These are phyloP conservation scores for Gloeopeniophorella convolvens DNA, from an alignment of 768 basidiomycete genomes.

Conservation along the genomic window DNA sequence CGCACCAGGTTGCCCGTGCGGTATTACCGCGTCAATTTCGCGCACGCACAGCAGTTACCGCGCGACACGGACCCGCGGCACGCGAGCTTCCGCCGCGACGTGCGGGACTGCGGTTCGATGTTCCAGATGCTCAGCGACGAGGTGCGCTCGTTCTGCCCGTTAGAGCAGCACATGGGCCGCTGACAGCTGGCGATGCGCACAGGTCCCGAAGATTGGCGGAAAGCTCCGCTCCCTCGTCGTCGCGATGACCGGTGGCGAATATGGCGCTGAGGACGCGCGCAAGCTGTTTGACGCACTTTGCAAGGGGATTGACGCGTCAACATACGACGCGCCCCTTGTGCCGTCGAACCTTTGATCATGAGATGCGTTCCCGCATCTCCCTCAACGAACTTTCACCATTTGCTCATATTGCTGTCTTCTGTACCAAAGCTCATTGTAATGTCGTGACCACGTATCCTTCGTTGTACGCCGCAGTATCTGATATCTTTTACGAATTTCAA, in stretches of 20 bases:
- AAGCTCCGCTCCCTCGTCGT: conserved; percentile 41
- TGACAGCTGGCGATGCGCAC: neutral
- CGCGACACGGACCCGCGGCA: conserved; percentile 7
- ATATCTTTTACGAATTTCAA: too few relatives aligned
- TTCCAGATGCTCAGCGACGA: conserved; percentile 1
- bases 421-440: too few relatives aligned
- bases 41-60: conserved; percentile 4
- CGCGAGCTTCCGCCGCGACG: conserved; percentile 6
- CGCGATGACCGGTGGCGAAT: conserved; percentile 42
- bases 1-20: conserved; percentile 8
- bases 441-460: too few relatives aligned
- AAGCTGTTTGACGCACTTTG: conserved; percentile 46
- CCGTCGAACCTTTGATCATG: neutral
- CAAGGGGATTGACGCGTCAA: conserved; percentile 36
- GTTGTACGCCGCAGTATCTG: too few relatives aligned
- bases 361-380: too few relatives aligned
- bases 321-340: conserved; percentile 30
- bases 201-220: conserved; percentile 36
- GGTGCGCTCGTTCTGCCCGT: too few relatives aligned
- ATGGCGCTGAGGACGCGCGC: conserved; percentile 43
- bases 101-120: conserved; percentile 15
- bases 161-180: too few relatives aligned
- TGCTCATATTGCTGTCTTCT: too few relatives aligned
- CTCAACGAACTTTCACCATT: too few relatives aligned
- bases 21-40: conserved; percentile 18